Base-by-base conservation (phyloP, 176 grass and related monocot genomes). In the Eragrostis curvula region DNA sequence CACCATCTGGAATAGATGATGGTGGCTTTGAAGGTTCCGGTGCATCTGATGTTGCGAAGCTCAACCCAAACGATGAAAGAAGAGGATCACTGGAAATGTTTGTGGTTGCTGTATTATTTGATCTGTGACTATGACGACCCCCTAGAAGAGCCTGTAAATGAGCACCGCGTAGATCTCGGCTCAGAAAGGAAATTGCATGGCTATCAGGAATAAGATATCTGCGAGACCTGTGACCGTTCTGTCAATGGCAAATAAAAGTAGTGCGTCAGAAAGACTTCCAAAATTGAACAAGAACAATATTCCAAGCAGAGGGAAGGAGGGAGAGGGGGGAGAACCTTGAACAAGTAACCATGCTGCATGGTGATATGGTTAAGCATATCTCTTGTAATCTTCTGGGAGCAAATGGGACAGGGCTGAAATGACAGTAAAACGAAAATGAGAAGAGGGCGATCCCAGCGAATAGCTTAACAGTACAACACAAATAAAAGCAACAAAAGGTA, bases 361-460 rank as follows among this genome's bases (percentile, higher is more conserved):
- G 91, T 94, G 46, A 99, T 89, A 90, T 99, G 96, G 79, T 90
- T 99, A 64, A 94, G 81, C 93, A 99, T 99, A 66, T 99, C 93
- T 87, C 91, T 94, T 83, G 93, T 90, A 88, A 99, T 83, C 89
- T 93, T 99, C 66, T 91, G 80, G 29, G 89, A 91, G 89, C 96
- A 99, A 27, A 99, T 91, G 24, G 96, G 96, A 75, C 96, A 99
- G 32, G 83, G 87, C 96, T 99, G 91, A 82, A 93, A 89, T 56
- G 36, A 60, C 12, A 77, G 74, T 29, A 45, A 65, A 48, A 67
- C 58, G 21, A 12, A 44, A 82, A 60, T 83, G 28, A 67, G 72
- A 90, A 73, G 2, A 73, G 40, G 72, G 21, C 29, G 46, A 74
- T 32, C n/a, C 45, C 42, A 24, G 11, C 12, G 30, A 48, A 52